phyloP scores from a whole-genome alignment of 257 asterid genomes.

The Solanum arcanum region DNA sequence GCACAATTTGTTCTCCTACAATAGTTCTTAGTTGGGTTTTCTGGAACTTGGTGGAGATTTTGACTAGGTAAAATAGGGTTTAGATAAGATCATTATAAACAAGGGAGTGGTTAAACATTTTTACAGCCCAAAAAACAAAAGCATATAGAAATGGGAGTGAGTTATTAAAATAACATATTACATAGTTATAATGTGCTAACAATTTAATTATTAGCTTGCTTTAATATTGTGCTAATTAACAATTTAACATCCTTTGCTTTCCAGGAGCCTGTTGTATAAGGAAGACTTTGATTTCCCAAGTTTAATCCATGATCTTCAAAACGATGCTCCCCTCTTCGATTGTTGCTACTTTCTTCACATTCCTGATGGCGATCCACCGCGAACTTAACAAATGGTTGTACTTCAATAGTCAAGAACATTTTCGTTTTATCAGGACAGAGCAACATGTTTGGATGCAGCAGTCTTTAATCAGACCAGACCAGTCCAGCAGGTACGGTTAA shows the following conservation, averaged over 20 bases:
- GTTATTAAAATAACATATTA: not conserved
- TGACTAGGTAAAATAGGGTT: not conserved
- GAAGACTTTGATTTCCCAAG: not conserved
- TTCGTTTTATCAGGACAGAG: slow-evolving; percentile 5
- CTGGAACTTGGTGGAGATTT: not conserved
- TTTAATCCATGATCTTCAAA: not conserved
- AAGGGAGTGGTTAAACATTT: not conserved
- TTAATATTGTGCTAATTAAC: not conserved
- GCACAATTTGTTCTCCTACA: not conserved
- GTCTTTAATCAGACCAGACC: not conserved
- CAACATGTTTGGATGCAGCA: slow-evolving; percentile 7
- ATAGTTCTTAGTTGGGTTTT: not conserved
- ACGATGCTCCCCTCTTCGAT: not conserved
- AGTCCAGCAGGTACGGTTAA: not conserved
- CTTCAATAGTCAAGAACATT: not conserved
- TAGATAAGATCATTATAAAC: not conserved
- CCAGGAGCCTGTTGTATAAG: not conserved
- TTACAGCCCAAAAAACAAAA: not conserved
- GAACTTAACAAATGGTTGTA: not conserved
- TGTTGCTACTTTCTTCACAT: not conserved
- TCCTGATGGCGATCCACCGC: not conserved
- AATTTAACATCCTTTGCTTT: not conserved
- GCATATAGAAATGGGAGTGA: not conserved
- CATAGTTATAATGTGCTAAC: not conserved
- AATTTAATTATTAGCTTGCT: not conserved